Percentiles rank a stretch among this genome's conserved stretches.
phyloP scores from a whole-genome alignment of 495 filamentous ascomycete genomes.

The Amniculicola lignicola region DNA sequence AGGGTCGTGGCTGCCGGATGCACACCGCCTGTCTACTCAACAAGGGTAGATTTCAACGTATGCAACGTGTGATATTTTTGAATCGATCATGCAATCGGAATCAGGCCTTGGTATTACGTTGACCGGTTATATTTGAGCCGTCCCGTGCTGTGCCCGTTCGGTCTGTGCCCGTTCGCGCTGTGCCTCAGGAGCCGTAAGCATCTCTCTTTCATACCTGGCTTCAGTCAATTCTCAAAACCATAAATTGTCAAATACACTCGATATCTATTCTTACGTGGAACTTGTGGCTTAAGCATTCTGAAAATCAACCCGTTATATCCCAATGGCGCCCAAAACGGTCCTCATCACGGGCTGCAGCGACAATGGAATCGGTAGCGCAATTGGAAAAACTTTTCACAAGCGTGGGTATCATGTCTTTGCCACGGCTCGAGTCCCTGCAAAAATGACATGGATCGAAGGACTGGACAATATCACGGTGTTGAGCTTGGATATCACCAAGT shows the following conservation, averaged over 20 bases:
- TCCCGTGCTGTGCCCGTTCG: background rate
- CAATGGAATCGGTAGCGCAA: slow-evolving; percentile 47
- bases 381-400: slow-evolving; percentile 44
- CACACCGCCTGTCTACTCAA: too few relatives aligned
- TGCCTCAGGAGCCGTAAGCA: background rate
- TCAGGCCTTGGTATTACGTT: too few relatives aligned
- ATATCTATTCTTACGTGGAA: background rate
- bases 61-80: background rate
- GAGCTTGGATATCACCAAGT: slow-evolving; percentile 20
- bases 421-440: slow-evolving; percentile 41
- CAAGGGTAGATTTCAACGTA: background rate
- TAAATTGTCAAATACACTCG: background rate
- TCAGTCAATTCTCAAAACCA: background rate
- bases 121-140: too few relatives aligned
- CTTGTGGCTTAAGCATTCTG: too few relatives aligned
- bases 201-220: background rate
- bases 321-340: slow-evolving; percentile 23
- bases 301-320: background rate
- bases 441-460: slow-evolving; percentile 26
- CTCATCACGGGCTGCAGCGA: slow-evolving; percentile 52
- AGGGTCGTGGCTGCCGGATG: too few relatives aligned
- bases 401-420: slow-evolving; percentile 46
- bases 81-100: too few relatives aligned
- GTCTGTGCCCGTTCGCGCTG: background rate
- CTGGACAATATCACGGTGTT: slow-evolving; percentile 29